Evolutionary conservation across 2,329 filamentous ascomycete species (phyloP).

Genomic region (Grosmannia penicillata): DNA sequence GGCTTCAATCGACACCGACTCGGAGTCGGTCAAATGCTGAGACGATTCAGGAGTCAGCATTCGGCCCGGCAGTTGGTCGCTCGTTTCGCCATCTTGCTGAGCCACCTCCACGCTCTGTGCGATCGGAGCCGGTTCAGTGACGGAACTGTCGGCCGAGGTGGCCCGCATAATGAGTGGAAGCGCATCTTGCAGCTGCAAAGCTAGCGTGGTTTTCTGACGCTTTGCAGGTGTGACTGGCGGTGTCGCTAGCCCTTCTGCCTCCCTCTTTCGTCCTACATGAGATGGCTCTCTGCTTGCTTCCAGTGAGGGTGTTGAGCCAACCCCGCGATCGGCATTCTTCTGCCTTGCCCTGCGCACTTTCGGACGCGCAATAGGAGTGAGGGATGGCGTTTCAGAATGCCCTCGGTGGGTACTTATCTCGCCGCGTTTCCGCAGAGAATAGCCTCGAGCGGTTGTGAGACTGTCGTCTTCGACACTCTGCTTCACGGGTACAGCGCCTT

Average conservation of each 20-base stretch:
- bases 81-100: constrained; percentile 17
- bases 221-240: constrained; percentile 42
- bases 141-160: constrained; percentile 25
- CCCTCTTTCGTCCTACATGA: constrained; percentile 17
- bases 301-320: not conserved
- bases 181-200: constrained; percentile 11
- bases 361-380: constrained; percentile 39
- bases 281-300: not conserved
- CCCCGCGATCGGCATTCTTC: constrained; percentile 1
- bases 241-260: constrained; percentile 29
- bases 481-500: constrained; percentile 29
- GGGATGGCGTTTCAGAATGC: constrained; percentile 41
- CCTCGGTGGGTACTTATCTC: constrained; percentile 27
- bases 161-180: constrained; percentile 14
- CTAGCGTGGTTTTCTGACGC: constrained; percentile 22
- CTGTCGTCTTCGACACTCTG: constrained; percentile 39
- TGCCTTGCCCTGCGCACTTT: constrained; percentile 27
- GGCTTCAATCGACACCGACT: constrained; percentile 1
- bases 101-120: constrained; percentile 14
- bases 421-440: constrained; percentile 41
- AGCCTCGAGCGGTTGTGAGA: constrained; percentile 24
- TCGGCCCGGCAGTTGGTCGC: constrained; percentile 1
- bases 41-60: constrained; percentile 7
- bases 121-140: constrained; percentile 16
- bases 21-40: not conserved